Base-by-base conservation (phyloP, 2,329 filamentous ascomycete genomes). In the Falciphora oryzae region DNA sequence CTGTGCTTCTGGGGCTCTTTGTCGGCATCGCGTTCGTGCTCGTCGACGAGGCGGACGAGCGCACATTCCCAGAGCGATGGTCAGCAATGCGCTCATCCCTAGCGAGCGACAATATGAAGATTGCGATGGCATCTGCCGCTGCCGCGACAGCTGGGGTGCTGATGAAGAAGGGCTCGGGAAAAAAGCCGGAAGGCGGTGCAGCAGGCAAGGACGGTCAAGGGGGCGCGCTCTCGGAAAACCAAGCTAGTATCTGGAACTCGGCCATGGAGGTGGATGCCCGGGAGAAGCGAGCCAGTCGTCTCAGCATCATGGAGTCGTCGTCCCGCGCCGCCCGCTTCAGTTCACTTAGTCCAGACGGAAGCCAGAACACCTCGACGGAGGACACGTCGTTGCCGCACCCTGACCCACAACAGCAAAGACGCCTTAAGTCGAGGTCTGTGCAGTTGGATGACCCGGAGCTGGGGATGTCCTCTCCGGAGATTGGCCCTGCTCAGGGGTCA, bases 1-100 rank as follows among this genome's bases (percentile, higher is more conserved):
- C 68, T 6, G 66, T 64, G 22, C 18, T 65, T 11, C 6, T 66
- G 8, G 56, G 32, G 6, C 18, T 68, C 28, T n/a, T 68, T 31
- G 28, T 38, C 10, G 65, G 61, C 22, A 64, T 68, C 18, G 5
- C 22, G n/a, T 67, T 68, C 57, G 32, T 65, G 14, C 64, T 68
- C 28, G 10, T 50, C 27, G 63, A 67, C 27, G 68, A 67, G 56
- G 35, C 31, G 14, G 59, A 58, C 31, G 53, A 27, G 18, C 64
- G 57, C 32, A n/a, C 64, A 11, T 11, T 31, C 38, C 35, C 28
- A 4, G 56, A 66, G 44, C 60, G 58, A 6, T 66, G 63, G 64
- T 57, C 57, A 44, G 67, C 59, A 14, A 11, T 67, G 57, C 63
- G 28, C 31, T 31, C n/a, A 2, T 57, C 59, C 14, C 4, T 65